Conservation (phyloP, 2,329 filamentous ascomycete genomes). For the Aspergillus carbonarius region DNA sequence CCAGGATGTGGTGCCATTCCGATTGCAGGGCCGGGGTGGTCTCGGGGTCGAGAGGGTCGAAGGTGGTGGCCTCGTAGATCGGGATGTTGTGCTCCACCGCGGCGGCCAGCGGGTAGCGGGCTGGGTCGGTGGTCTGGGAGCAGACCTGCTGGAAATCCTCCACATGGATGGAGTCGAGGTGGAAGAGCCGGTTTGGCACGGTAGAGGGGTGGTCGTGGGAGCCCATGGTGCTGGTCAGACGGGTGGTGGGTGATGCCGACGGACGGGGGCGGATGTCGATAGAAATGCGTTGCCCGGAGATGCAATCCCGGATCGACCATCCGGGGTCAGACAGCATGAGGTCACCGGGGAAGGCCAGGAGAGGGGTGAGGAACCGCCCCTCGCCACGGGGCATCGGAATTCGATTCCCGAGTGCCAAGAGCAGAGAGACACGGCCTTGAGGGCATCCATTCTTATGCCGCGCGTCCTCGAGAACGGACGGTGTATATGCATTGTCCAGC, state of each 20-base stretch:
- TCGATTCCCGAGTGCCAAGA: too few species aligned
- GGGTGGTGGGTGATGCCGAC: neutral
- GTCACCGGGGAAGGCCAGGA: neutral
- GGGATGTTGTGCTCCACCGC: conserved; percentile 54
- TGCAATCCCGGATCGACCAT: neutral
- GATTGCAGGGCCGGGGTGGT: conserved; percentile 52
- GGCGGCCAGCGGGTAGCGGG: conserved; percentile 51
- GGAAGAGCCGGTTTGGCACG: conserved; percentile 22
- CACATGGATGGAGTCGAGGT: conserved; percentile 27
- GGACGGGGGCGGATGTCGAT: neutral
- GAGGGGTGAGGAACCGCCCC: neutral
- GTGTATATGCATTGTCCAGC: neutral
- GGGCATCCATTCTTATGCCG: neutral
- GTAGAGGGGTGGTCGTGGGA: neutral
- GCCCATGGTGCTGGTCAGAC: neutral
- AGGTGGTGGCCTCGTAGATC: conserved; percentile 52
- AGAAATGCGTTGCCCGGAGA: neutral
- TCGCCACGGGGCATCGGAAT: neutral
- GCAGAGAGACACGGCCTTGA: neutral
- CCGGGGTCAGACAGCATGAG: too few species aligned
- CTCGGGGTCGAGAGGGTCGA: conserved; percentile 32
- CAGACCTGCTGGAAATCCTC: conserved; percentile 48
- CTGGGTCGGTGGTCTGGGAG: conserved; percentile 36
- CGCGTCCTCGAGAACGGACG: neutral
- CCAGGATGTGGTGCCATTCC: conserved; percentile 60